Evolutionary conservation across 495 filamentous ascomycete species (phyloP), one percentile per base, ranked within the genome.

Genomic region (Astrothelium macrocarpum): DNA sequence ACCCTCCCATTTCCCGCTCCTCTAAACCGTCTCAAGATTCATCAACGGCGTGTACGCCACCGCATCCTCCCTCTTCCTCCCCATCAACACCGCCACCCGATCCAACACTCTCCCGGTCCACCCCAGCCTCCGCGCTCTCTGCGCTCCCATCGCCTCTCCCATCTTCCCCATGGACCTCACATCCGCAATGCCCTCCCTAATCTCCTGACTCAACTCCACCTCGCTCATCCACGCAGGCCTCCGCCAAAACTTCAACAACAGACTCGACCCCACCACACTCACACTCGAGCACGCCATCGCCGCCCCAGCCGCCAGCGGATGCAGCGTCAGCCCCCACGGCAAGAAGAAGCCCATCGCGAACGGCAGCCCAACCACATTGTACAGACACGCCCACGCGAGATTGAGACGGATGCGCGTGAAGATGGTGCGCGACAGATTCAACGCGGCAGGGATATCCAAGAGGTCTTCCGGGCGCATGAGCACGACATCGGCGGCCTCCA

Each of bases 261-360:
- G 74, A 71, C 85, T 90, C 70, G 88, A 93, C 9, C 84, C 80
- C 0, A 97, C 93, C 9, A 99, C 94, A 60, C 88, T 93, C 32
- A 97, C 88, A 65, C 89, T 93, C 43, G 87, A 91, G 45, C 81
- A 82, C 4, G 93, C 95, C 94, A 99, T 99, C 23, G 95, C 95
- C 2, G 86, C 90, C 18, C 91, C 93, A 9, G 94, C 95, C 32
- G 90, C 90, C 89, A 97, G 92, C 12, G 94, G 94, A 63, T 94
- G 94, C 65, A 99, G 75, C 76, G 89, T 88, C 67, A 85, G 83
- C 2, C 93, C 92, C 60, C 94, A 84, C 0, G 94, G 94, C 29
- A 99, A 79, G 79, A 97, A 91, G 64, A 92, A 67, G 3, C 94
- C 94, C 94, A 97, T 97, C 11, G 94, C 94, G 67, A 99, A 96